These are phyloP conservation scores for Mycena crocata DNA, from an alignment of 768 basidiomycete species.

Conservation along the genomic window DNA sequence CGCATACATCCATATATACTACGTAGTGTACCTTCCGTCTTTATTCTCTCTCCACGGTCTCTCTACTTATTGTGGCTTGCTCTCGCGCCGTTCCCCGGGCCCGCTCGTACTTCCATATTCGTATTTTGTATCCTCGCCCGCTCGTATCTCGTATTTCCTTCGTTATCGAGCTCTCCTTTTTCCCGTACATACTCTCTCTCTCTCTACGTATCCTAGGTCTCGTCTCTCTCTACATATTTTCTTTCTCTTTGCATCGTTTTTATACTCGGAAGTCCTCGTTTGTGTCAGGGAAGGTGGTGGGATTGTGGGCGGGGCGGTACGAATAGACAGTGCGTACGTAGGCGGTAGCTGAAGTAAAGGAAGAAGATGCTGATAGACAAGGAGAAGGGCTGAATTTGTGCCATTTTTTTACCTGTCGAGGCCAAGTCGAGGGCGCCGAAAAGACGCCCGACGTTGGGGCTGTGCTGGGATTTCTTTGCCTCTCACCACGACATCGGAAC, in stretches of 20 bases:
- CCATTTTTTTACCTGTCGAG: too few relatives aligned
- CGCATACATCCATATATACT: background rate
- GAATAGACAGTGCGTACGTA: conserved; percentile 8
- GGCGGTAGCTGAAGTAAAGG: too few relatives aligned
- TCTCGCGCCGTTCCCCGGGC: background rate
- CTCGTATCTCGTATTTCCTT: background rate
- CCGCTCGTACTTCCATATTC: background rate
- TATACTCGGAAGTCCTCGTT: background rate
- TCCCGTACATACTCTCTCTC: background rate
- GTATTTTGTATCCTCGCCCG: background rate
- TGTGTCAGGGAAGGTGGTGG: too few relatives aligned
- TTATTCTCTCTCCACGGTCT: background rate
- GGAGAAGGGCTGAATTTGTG: too few relatives aligned
- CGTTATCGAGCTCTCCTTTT: background rate
- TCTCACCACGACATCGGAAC: too few relatives aligned
- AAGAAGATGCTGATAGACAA: too few relatives aligned
- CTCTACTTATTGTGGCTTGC: background rate
- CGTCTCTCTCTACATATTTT: background rate
- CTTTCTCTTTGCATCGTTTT: background rate
- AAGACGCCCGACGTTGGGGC: too few relatives aligned
- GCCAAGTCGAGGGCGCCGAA: too few relatives aligned
- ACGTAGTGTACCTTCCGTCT: background rate
- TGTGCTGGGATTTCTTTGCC: too few relatives aligned
- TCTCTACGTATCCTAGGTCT: background rate
- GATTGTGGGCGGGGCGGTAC: too few relatives aligned